These are phyloP conservation scores for Tolypocladium endophyticum DNA, from an alignment of 2,329 filamentous ascomycete genomes.

Conservation along the genomic window DNA sequence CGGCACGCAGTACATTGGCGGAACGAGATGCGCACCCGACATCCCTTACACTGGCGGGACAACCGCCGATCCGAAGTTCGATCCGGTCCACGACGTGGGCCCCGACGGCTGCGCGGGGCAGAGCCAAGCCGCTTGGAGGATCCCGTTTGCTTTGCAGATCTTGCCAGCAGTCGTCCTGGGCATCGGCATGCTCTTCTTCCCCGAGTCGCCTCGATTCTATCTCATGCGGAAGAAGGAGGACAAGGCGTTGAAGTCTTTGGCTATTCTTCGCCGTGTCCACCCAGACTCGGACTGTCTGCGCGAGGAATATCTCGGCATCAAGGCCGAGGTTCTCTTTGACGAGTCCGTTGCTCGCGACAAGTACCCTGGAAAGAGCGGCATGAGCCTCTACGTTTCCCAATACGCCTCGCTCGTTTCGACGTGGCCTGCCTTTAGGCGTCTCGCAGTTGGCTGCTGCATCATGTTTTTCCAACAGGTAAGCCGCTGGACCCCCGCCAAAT, in stretches of 20 bases:
- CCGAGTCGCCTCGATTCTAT: constrained; percentile 23
- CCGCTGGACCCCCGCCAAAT: too few relatives aligned
- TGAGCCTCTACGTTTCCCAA: constrained; percentile 18
- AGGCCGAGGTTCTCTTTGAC: constrained; percentile 26
- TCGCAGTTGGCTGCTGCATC: constrained; percentile 42
- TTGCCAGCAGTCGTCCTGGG: constrained; percentile 44
- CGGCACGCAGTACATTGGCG: constrained; percentile 28
- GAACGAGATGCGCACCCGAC: constrained; percentile 33
- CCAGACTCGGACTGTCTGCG: constrained; percentile 17
- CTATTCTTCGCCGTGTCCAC: constrained; percentile 20
- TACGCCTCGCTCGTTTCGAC: constrained; percentile 18
- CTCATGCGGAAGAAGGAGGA: constrained; percentile 20
- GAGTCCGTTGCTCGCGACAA: constrained; percentile 14
- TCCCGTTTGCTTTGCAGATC: constrained; percentile 41
- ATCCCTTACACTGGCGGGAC: constrained; percentile 35
- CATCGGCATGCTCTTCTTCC: constrained; percentile 42
- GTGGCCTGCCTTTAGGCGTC: constrained; percentile 25
- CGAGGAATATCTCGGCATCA: constrained; percentile 23
- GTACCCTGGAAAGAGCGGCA: constrained; percentile 18
- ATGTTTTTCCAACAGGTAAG: constrained; percentile 49
- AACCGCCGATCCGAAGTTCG: constrained; percentile 23
- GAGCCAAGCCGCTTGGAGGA: constrained; percentile 30
- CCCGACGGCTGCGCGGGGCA: constrained; percentile 31
- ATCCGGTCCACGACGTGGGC: constrained; percentile 30
- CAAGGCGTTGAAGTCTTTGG: constrained; percentile 18